Conservation (phyloP, 306 rosid genomes). For the Clitoria ternatea region DNA sequence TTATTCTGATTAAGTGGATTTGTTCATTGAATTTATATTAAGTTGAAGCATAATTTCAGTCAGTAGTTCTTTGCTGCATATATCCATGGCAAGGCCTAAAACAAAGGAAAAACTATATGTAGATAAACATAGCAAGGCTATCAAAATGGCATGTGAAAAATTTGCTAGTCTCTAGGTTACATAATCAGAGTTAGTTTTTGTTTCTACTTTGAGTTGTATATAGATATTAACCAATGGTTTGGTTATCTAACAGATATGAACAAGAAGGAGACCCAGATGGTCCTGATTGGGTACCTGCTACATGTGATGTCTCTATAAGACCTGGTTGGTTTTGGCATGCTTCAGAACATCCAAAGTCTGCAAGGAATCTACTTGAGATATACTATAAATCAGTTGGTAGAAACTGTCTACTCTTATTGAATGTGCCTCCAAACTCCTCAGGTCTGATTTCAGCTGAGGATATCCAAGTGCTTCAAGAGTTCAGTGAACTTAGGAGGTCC, state of each 20-base stretch:
- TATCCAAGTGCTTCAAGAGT: conserved; percentile 73
- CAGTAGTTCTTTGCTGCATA: neutral
- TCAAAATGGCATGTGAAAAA: neutral
- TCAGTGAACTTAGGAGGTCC: conserved; percentile 53
- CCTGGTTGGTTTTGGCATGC: conserved; percentile 97
- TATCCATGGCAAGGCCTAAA: neutral
- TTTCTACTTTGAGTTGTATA: neutral
- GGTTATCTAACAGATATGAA: conserved; percentile 50
- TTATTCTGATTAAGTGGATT: neutral
- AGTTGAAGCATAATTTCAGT: neutral
- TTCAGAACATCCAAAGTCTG: conserved; percentile 74
- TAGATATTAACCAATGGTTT: conserved; percentile 17
- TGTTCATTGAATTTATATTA: neutral
- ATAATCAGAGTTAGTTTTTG: neutral
- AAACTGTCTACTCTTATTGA: conserved; percentile 70
- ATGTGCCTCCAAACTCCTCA: conserved; percentile 86
- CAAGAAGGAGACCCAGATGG: conserved; percentile 67
- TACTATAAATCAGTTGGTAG: conserved; percentile 82
- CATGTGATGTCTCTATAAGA: conserved; percentile 88
- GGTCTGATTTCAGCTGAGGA: conserved; percentile 90
- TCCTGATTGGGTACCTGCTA: conserved; percentile 76
- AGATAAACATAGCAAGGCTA: neutral
- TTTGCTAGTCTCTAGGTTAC: neutral
- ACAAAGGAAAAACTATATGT: neutral
- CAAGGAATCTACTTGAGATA: conserved; percentile 66